A percentile compares a stretch with the other conserved stretches of the same genome.
Conservation (phyloP, 2,329 filamentous ascomycete species). For the Trichophyton rubrum region DNA sequence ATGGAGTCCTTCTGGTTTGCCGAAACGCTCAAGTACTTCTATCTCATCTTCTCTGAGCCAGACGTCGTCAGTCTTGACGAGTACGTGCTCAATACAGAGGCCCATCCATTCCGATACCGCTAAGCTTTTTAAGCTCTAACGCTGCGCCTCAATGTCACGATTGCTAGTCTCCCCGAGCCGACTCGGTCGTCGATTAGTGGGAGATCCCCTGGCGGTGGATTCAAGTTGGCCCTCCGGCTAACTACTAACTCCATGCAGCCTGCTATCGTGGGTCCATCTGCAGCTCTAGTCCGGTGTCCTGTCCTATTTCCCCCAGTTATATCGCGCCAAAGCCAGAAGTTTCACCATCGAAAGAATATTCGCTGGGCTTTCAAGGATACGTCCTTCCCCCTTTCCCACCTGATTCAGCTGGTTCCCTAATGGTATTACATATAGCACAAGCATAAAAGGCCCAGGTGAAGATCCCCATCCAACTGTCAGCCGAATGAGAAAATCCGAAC, state of each 20-base stretch:
- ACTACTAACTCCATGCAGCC: neutral
- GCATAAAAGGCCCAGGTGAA: neutral
- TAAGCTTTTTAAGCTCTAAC: neutral
- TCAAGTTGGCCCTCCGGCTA: neutral
- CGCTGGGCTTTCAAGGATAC: neutral
- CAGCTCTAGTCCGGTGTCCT: neutral
- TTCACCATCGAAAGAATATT: neutral
- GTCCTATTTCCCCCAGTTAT: neutral
- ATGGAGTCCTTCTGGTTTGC: conserved; percentile 90
- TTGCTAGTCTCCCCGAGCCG: neutral
- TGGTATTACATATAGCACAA: neutral
- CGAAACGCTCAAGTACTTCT: conserved; percentile 89
- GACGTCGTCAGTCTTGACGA: conserved; percentile 53
- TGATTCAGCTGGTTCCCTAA: neutral
- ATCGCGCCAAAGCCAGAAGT: neutral
- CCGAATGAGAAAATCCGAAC: neutral
- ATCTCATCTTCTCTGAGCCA: conserved; percentile 62
- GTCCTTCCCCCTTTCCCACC: neutral
- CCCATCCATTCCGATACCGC: conserved; percentile 37
- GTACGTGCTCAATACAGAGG: conserved; percentile 50
- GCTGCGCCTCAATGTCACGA: neutral
- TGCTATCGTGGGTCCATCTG: neutral
- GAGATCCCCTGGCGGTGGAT: neutral
- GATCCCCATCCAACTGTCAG: neutral
- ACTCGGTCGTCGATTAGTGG: neutral